These are phyloP conservation scores for Medicago arabica DNA, from an alignment of 306 rosid genomes.

Conservation along the genomic window DNA sequence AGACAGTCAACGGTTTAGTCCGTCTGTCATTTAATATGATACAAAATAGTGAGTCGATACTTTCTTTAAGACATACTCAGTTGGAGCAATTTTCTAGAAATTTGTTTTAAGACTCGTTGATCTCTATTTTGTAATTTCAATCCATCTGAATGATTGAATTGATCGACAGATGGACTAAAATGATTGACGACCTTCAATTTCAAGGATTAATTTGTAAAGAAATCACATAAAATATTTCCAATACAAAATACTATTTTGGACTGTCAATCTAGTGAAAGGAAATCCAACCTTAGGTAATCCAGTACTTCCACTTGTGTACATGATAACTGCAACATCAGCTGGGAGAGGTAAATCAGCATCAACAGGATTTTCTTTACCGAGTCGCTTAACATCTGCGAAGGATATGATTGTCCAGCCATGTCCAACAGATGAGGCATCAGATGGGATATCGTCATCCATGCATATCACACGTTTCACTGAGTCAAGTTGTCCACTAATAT, in stretches of 20 bases:
- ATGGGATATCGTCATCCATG: conserved; percentile 74
- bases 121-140: background rate
- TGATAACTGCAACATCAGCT: conserved; percentile 90
- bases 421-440: conserved; percentile 54
- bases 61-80: no score
- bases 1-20: background rate
- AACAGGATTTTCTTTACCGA: conserved; percentile 67
- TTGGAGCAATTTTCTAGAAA: no score
- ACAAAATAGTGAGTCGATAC: background rate
- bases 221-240: background rate
- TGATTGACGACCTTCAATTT: background rate
- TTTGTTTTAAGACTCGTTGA: no score
- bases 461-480: conserved; percentile 81
- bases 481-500: conserved; percentile 78
- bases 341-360: conserved; percentile 81
- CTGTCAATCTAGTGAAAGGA: conserved; percentile 21
- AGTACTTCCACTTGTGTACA: conserved; percentile 99
- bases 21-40: background rate
- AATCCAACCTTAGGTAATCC: conserved; percentile 89
- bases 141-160: background rate
- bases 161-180: background rate
- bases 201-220: background rate
- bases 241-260: background rate
- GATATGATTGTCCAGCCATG: conserved; percentile 67
- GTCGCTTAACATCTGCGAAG: conserved; percentile 65